Percentiles rank a stretch among this genome's conserved stretches.
These are phyloP conservation scores for Pseudogymnoascus destructans DNA, from an alignment of 2,329 filamentous ascomycete genomes.

Conservation along the genomic window DNA sequence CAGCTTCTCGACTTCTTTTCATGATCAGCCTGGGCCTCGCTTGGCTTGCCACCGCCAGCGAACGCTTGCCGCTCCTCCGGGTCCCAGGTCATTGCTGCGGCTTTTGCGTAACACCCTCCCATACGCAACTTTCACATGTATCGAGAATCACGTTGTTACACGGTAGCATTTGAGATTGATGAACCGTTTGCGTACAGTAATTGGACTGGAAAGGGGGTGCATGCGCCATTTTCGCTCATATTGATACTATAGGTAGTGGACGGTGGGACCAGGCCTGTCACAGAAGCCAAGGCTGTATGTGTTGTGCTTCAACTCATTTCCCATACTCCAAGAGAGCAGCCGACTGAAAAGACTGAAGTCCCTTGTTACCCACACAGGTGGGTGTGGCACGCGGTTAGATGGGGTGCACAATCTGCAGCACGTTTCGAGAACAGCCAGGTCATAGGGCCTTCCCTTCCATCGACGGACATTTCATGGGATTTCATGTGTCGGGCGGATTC, in stretches of 20 bases:
- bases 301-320: not conserved
- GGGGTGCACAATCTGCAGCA: constrained; percentile 3
- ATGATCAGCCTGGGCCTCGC: constrained; percentile 6
- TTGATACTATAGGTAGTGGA: not conserved
- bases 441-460: constrained; percentile 1
- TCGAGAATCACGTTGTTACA: not conserved
- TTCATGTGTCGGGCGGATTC: not conserved
- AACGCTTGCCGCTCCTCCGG: constrained; percentile 3
- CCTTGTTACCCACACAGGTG: not conserved
- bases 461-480: not conserved
- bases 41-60: constrained; percentile 1
- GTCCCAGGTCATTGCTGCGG: not conserved
- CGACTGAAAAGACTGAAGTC: not conserved
- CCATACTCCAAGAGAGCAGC: not conserved
- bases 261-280: not conserved
- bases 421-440: not conserved
- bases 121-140: not conserved
- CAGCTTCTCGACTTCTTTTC: not conserved
- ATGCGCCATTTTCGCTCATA: constrained; percentile 7
- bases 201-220: not conserved
- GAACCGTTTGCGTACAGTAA: not conserved
- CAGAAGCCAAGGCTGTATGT: not conserved
- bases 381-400: not conserved
- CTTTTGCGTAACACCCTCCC: not conserved
- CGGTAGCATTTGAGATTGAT: not conserved